Base-by-base conservation (phyloP, 192 early-diverging fungal species). In the Paraglomus occultum region DNA sequence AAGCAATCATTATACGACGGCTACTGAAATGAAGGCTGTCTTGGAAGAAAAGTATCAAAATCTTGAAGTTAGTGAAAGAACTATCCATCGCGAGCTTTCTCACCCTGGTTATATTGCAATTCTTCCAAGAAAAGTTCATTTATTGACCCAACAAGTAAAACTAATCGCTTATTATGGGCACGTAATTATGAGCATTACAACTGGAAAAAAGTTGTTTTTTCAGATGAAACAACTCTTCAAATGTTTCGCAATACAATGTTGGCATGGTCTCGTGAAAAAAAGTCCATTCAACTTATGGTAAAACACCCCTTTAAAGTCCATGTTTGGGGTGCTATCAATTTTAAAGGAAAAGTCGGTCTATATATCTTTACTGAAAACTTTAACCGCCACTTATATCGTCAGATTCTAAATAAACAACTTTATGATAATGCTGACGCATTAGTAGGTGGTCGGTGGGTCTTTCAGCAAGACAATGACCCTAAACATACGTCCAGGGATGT, bases 381-480 rank as follows among this genome's bases (percentile, higher is more conserved):
- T 15, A 7, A 57, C 22, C 54, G 54, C 54, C 54, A 57, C 10
- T 23, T 57, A 20, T 57, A 57, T 20, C 54, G 54, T 57, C 31
- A 57, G 31, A 57, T 57, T 57, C 54, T 57, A 15, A 57, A 57
- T 23, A 4, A 57, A 22, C 54, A 57, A 15, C 22, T 57, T 20
- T 57, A 57, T 23, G 54, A 57, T 20, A n/a, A 57, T 57, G 54
- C 18, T 1, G 15, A 11, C 1, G 20, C 15, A 20, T 31, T 17
- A n/a, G 15, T 47, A 20, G 60, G 60, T 45, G 15, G 20, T 43
- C 60, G 44, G n/a, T 63, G 60, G 60, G 57, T 59, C 57, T 59
- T 59, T 59, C 57, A 59, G 39, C 57, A 59, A 15, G 23, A 22
- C 15, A n/a, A n/a, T 31, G 31, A 31, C 31, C 31, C 31, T 31